A percentile compares a stretch with the other conserved stretches of the same genome.
Evolutionary conservation across 805 yeast genomes (phyloP).

Genomic region (Lipomyces sp.): DNA sequence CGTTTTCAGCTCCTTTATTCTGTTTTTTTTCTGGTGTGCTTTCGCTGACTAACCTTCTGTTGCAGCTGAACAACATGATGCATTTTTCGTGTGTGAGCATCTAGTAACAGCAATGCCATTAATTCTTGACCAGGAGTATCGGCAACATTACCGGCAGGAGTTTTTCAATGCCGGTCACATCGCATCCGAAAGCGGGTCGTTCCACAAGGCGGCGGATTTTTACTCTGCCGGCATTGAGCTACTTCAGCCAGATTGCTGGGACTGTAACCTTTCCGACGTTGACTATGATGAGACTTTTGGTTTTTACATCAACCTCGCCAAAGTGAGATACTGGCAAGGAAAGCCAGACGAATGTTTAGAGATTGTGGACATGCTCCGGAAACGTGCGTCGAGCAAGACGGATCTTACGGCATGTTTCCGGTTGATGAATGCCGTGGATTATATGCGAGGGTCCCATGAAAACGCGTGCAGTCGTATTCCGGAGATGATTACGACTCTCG

Average conservation of each 20-base stretch:
- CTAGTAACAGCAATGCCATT: conserved; percentile 17
- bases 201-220: conserved; percentile 9
- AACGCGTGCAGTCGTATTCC: not conserved
- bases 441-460: conserved; percentile 12
- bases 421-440: conserved; percentile 4
- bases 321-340: conserved; percentile 16
- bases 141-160: conserved; percentile 19
- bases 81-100: conserved; percentile 19
- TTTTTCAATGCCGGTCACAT: conserved; percentile 13
- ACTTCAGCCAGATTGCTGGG: conserved; percentile 20
- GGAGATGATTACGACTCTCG: conserved; percentile 3
- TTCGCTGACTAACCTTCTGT: not conserved
- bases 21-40: not conserved
- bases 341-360: conserved; percentile 5
- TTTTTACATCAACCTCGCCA: conserved; percentile 9
- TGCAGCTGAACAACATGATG: conserved; percentile 10
- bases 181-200: conserved; percentile 17
- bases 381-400: not conserved
- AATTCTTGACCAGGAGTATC: conserved; percentile 12
- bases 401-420: conserved; percentile 5
- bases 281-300: conserved; percentile 21
- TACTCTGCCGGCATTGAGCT: conserved; percentile 16
- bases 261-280: conserved; percentile 9
- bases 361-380: not conserved
- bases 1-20: not conserved